Evolutionary conservation across 768 basidiomycete genomes (phyloP).

Genomic region (Termitomyces sp.): DNA sequence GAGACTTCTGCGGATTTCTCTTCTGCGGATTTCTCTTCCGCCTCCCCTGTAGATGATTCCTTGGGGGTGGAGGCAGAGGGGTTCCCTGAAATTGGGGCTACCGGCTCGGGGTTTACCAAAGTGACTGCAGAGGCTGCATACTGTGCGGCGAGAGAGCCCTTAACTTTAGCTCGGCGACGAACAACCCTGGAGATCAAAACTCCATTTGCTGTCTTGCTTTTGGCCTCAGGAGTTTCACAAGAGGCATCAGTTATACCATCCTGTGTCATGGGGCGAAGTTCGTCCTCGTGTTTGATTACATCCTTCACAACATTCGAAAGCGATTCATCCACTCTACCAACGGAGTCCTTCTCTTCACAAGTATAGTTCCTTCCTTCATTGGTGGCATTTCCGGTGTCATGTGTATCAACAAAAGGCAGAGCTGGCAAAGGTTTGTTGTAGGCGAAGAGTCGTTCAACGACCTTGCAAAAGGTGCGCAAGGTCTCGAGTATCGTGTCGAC

Average conservation of each 20-base stretch:
- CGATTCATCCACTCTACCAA: neutral
- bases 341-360: neutral
- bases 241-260: neutral
- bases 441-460: slow-evolving; percentile 21
- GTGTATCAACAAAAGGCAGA: slow-evolving; percentile 9
- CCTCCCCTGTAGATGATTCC: slow-evolving; percentile 3
- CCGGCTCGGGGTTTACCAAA: neutral
- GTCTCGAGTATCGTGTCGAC: slow-evolving; percentile 25
- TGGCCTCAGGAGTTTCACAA: neutral
- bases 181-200: slow-evolving; percentile 14
- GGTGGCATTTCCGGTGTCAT: no score
- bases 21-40: slow-evolving; percentile 1
- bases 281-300: slow-evolving; percentile 4
- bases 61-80: neutral
- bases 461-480: slow-evolving; percentile 24
- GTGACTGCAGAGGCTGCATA: slow-evolving; percentile 4
- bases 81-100: neutral
- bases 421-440: slow-evolving; percentile 17
- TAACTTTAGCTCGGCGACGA: slow-evolving; percentile 8
- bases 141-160: slow-evolving; percentile 5
- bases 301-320: slow-evolving; percentile 12
- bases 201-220: slow-evolving; percentile 3
- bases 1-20: slow-evolving; percentile 5
- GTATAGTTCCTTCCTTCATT: neutral
- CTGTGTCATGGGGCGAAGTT: neutral